Percentiles rank a stretch among this genome's conserved stretches.
Conservation (phyloP, 306 rosid genomes). For the Hippophae rhamnoides region DNA sequence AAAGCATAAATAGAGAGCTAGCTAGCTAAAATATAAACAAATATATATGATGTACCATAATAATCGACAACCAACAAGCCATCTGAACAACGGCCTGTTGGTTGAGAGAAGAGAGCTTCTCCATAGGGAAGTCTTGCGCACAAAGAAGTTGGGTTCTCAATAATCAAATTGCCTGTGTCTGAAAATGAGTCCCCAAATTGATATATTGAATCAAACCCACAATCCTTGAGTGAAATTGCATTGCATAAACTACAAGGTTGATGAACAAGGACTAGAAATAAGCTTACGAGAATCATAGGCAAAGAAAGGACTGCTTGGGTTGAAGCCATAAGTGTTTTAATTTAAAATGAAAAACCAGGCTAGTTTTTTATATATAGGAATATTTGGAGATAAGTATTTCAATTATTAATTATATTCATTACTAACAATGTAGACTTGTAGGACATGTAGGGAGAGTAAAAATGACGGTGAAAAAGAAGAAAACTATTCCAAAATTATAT, state of each 20-base stretch:
- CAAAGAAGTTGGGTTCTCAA: constrained; percentile 2
- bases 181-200: constrained; percentile 13
- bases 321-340: constrained; percentile 3
- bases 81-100: constrained; percentile 10
- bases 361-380: no score
- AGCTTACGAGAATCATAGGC: background rate
- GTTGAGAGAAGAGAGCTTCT: constrained; percentile 7
- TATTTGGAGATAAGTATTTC: no score
- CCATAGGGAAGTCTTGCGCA: constrained; percentile 12
- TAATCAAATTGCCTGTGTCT: constrained; percentile 8
- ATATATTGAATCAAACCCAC: constrained; percentile 9
- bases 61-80: constrained; percentile 12
- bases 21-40: no score
- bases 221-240: background rate
- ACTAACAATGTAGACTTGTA: no score
- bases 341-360: no score
- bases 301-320: background rate
- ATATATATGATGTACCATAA: background rate
- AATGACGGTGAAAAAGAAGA: no score
- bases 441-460: no score
- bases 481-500: no score
- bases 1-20: no score
- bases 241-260: background rate
- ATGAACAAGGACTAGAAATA: background rate
- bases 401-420: no score